Evolutionary conservation across 495 filamentous ascomycete species (phyloP), one percentile per base, ranked within the genome.

Genomic region (Melanomma pulvis-pyrius): DNA sequence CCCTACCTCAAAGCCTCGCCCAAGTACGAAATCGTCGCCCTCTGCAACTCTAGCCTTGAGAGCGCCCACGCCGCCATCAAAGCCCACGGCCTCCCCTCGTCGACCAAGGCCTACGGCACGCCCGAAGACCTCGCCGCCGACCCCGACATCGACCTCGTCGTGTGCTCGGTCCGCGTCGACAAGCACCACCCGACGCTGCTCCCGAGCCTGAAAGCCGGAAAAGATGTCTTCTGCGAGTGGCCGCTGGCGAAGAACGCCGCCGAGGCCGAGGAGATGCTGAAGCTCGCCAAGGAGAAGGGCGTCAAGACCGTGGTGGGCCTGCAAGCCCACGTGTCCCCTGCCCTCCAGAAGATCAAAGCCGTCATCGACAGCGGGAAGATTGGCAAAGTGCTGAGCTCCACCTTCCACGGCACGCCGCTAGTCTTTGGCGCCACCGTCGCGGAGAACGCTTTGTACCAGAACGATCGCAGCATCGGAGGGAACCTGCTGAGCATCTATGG

Each of bases 171-270:
- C 1, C 73, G 82, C 9, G 84, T 86, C 1, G 83, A 86, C 59
- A 78, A 75, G 12, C 87, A 89, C 71, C 76, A 79, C 48, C 67
- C 72, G 22, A 74, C 79, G 7, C 72, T 80, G 26, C 67, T 77
- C 15, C 81, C 82, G 1, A 77, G 76, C n/a, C 32, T 89, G 11
- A 64, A 74, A 15, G 83, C 82, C 0, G 83, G 84, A 22, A 88
- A 88, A 68, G 72, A 78, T 28, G 81, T 83, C 15, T 88, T 75
- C 57, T 77, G 84, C 32, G 87, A 89, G 69, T 88, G 87, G 87
- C 78, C 79, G 4, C 66, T 82, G 1, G 78, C 64, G 0, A 68
- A 72, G 54, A 74, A 76, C 51, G 34, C 71, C 6, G 50, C 59
- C 2, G 50, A 77, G 24, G 74, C 78, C 0, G 61, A 77, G 50